A percentile compares a stretch with the other conserved stretches of the same genome.
phyloP scores from a whole-genome alignment of 2,329 filamentous ascomycete genomes.

The Aspergillus amoenus region DNA sequence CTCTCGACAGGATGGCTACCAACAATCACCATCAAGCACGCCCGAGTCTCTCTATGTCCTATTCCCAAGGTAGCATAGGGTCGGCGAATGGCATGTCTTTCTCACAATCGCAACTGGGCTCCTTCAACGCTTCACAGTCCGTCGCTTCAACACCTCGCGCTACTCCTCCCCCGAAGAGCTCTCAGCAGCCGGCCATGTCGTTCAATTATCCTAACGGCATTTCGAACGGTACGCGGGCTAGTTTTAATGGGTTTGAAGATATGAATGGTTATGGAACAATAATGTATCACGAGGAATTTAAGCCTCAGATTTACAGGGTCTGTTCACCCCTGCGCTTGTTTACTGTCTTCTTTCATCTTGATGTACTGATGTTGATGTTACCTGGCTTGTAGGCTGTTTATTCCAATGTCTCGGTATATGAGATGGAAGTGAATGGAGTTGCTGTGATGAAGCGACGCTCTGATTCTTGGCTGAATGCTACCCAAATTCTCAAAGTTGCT shows the following conservation, averaged over 20 bases:
- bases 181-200: constrained; percentile 44
- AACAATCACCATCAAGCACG: constrained; percentile 30
- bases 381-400: constrained; percentile 68
- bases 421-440: constrained; percentile 93
- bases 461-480: constrained; percentile 97
- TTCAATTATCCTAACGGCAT: constrained; percentile 41
- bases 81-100: constrained; percentile 40
- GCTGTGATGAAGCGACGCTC: constrained; percentile 94
- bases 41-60: constrained; percentile 36
- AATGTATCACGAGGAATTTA: constrained; percentile 40
- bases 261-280: constrained; percentile 40
- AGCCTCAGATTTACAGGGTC: constrained; percentile 51
- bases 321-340: constrained; percentile 14
- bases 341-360: background rate
- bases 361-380: constrained; percentile 14
- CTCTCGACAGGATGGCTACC: constrained; percentile 28
- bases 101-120: constrained; percentile 41
- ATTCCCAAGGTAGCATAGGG: constrained; percentile 39
- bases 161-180: constrained; percentile 43
- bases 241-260: constrained; percentile 42
- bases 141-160: constrained; percentile 46
- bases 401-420: constrained; percentile 93
- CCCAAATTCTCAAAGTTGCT: constrained; percentile 95
- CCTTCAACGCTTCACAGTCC: constrained; percentile 47
- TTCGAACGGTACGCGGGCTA: constrained; percentile 31